Conservation (phyloP, 2,329 filamentous ascomycete genomes). For the Fusarium pilosicola region DNA sequence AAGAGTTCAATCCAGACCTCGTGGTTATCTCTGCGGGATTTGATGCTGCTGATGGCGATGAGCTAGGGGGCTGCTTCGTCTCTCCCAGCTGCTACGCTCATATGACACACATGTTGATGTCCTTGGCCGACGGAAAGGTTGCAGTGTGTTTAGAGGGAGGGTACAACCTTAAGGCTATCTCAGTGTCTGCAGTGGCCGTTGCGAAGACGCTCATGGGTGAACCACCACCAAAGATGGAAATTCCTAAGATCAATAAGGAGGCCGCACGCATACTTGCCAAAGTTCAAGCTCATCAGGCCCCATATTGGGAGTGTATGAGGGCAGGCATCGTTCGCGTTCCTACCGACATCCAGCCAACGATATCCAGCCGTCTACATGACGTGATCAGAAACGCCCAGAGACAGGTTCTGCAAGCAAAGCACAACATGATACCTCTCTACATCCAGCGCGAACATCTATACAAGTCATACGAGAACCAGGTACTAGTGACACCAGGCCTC, state of each 20-base stretch:
- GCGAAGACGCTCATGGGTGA: constrained; percentile 95
- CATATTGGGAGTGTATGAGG: constrained; percentile 90
- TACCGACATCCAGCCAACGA: constrained; percentile 58
- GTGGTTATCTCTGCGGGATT: constrained; percentile 97
- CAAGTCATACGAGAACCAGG: constrained; percentile 85
- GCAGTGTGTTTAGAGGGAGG: constrained; percentile 95
- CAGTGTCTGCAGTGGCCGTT: constrained; percentile 89
- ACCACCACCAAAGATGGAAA: constrained; percentile 73
- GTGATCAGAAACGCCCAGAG: constrained; percentile 82
- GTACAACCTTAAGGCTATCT: constrained; percentile 94
- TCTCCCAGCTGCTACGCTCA: constrained; percentile 92
- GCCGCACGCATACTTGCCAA: constrained; percentile 66
- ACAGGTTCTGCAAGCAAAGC: constrained; percentile 74
- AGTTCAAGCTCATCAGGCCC: constrained; percentile 69
- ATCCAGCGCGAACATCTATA: constrained; percentile 79
- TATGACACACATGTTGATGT: constrained; percentile 99
- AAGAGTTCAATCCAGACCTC: constrained; percentile 92
- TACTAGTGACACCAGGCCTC: constrained; percentile 81
- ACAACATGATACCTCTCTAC: constrained; percentile 82
- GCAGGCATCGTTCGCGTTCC: constrained; percentile 69
- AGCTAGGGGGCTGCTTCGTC: constrained; percentile 92
- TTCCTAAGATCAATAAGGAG: constrained; percentile 67
- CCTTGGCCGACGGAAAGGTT: constrained; percentile 86
- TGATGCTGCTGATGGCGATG: constrained; percentile 92
- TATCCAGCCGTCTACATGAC: constrained; percentile 77